Conservation (phyloP, 2,329 filamentous ascomycete species). For the Sclerotinia trifoliorum region DNA sequence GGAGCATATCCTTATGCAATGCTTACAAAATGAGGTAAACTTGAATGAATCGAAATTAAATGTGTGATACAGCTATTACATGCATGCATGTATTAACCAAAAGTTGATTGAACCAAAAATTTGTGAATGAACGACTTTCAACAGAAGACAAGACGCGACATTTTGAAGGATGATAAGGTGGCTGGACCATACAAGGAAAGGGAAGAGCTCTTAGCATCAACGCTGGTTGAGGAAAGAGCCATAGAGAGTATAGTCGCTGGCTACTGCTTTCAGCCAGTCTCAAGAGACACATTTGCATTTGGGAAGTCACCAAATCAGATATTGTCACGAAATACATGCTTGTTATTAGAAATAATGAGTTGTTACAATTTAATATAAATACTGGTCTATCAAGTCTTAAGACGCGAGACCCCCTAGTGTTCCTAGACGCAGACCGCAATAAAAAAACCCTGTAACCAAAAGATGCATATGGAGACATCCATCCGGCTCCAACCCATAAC, state of each 20-base stretch:
- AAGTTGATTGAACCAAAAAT: slow-evolving; percentile 30
- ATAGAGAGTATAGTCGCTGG: background rate
- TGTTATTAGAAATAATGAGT: slow-evolving; percentile 16
- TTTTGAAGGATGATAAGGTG: slow-evolving; percentile 44
- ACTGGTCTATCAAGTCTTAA: slow-evolving; percentile 31
- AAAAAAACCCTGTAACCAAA: slow-evolving; percentile 38
- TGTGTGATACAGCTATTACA: slow-evolving; percentile 35
- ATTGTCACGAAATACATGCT: background rate
- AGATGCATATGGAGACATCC: slow-evolving; percentile 34
- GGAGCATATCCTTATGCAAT: slow-evolving; percentile 35
- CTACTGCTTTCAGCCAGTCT: background rate
- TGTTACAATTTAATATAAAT: slow-evolving; percentile 25
- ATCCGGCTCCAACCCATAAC: slow-evolving; percentile 36
- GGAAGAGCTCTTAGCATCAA: slow-evolving; percentile 6
- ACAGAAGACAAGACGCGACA: slow-evolving; percentile 22
- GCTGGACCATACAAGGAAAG: background rate
- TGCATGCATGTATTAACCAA: slow-evolving; percentile 37
- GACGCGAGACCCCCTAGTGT: slow-evolving; percentile 24
- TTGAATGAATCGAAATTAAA: slow-evolving; percentile 34
- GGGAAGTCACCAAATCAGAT: background rate
- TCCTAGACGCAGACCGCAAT: slow-evolving; percentile 30
- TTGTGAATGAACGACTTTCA: slow-evolving; percentile 18
- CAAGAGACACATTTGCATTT: background rate
- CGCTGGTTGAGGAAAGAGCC: slow-evolving; percentile 21
- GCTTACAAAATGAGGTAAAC: slow-evolving; percentile 31